Evolutionary conservation across 108 stramenopile species (phyloP).

Genomic region (Cyclotella baltica): DNA sequence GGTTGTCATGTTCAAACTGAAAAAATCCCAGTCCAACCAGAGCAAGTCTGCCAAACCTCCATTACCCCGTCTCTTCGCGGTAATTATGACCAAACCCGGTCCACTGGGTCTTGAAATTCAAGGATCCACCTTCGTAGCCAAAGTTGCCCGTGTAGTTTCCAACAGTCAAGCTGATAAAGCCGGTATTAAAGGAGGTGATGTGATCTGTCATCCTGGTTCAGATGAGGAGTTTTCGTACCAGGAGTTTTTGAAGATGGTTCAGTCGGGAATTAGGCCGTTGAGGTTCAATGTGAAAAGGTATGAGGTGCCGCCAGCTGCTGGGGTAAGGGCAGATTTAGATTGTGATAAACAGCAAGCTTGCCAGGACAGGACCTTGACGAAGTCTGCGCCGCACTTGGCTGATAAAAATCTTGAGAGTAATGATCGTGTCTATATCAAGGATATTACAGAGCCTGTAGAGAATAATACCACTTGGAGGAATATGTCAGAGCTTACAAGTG

Average conservation of each 20-base stretch:
- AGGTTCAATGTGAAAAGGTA: conserved; percentile 1
- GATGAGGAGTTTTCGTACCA: neutral
- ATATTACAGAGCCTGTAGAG: too few species aligned
- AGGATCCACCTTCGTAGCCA: neutral
- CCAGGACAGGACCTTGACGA: too few species aligned
- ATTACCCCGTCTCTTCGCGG: neutral
- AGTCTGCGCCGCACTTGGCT: too few species aligned
- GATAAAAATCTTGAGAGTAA: too few species aligned
- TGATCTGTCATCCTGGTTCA: neutral
- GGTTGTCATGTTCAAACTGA: neutral
- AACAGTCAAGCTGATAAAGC: neutral
- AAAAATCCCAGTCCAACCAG: neutral
- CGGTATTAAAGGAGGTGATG: neutral
- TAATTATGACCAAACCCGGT: neutral
- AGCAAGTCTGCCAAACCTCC: neutral
- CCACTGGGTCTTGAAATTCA: neutral
- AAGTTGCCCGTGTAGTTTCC: neutral
- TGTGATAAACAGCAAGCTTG: too few species aligned
- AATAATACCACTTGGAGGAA: too few species aligned
- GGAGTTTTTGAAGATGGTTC: conserved; percentile 1
- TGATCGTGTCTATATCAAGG: too few species aligned
- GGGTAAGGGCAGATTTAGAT: too few species aligned
- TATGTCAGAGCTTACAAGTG: too few species aligned
- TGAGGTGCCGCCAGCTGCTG: neutral
- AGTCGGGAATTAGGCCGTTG: neutral